Percentiles rank a stretch among this genome's conserved stretches.
Evolutionary conservation across 176 grass and related monocot genomes (phyloP).

Genomic region (Areca catechu): DNA sequence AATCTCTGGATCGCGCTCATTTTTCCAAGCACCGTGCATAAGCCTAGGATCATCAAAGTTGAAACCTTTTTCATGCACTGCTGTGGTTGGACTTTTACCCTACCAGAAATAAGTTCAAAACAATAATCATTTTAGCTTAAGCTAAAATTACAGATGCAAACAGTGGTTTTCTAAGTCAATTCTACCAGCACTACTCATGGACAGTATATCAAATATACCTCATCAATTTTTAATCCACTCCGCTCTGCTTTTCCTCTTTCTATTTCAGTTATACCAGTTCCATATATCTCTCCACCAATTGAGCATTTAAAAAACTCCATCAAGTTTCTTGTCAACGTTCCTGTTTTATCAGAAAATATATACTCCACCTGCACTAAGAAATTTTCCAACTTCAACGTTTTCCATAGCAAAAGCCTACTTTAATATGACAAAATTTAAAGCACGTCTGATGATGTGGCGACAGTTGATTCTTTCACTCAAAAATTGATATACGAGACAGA

Average conservation of each 20-base stretch:
- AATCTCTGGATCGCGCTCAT: conserved; percentile 69
- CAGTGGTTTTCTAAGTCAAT: no score
- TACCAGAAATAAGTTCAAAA: conserved; percentile 15
- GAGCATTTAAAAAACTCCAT: conserved; percentile 99
- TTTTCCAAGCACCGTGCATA: conserved; percentile 97
- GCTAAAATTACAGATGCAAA: no score
- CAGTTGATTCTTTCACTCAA: no score
- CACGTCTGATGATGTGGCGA: background rate
- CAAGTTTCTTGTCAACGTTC: conserved; percentile 96
- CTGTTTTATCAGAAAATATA: conserved; percentile 99
- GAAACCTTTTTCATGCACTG: conserved; percentile 92
- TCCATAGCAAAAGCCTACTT: background rate
- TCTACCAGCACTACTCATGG: no score
- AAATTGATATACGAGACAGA: no score
- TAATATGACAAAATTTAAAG: background rate
- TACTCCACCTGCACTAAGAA: conserved; percentile 77
- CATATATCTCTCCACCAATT: conserved; percentile 89
- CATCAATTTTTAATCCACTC: conserved; percentile 50
- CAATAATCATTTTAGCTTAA: conserved; percentile 3
- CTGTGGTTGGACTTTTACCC: conserved; percentile 47
- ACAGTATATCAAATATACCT: conserved; percentile 27
- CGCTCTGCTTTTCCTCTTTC: conserved; percentile 81
- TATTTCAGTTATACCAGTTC: conserved; percentile 86
- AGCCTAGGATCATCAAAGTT: conserved; percentile 85
- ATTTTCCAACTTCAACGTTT: conserved; percentile 14